These are phyloP conservation scores for Lineolata rhizophorae DNA, from an alignment of 495 filamentous ascomycete species.

Conservation along the genomic window DNA sequence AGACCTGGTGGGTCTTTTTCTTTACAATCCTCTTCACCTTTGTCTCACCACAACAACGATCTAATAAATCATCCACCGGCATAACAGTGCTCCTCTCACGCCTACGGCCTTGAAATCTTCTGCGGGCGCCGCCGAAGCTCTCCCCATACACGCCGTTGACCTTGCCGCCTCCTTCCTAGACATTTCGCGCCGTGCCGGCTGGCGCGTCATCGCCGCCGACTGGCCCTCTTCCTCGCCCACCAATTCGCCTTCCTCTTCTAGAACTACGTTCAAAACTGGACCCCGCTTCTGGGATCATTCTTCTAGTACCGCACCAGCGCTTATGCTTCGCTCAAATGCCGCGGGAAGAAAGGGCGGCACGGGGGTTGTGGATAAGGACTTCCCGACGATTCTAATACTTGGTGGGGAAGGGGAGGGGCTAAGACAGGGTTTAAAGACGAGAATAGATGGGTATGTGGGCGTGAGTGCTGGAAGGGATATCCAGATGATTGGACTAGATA, in stretches of 20 bases:
- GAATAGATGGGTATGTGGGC: constrained; percentile 37
- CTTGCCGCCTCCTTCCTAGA: constrained; percentile 47
- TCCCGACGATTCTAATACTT: constrained; percentile 38
- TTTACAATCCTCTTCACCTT: constrained; percentile 3
- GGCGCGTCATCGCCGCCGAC: constrained; percentile 58
- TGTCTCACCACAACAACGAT: background rate
- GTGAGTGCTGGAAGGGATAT: constrained; percentile 24
- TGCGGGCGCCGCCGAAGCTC: constrained; percentile 60
- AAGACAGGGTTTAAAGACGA: constrained; percentile 30
- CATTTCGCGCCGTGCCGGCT: constrained; percentile 43
- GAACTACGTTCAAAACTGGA: background rate
- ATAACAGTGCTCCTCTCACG: constrained; percentile 50
- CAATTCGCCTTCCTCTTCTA: background rate
- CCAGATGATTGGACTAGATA: constrained; percentile 36
- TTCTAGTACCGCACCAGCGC: too few species aligned
- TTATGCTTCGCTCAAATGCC: too few species aligned
- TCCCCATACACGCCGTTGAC: constrained; percentile 43
- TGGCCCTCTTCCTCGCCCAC: constrained; percentile 4
- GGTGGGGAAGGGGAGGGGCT: constrained; percentile 70
- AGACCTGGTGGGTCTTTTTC: constrained; percentile 6
- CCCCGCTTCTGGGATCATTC: background rate
- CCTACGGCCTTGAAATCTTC: constrained; percentile 67
- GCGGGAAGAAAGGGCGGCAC: too few species aligned
- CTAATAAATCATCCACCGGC: too few species aligned
- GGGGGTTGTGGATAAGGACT: constrained; percentile 3